A percentile compares a stretch with the other conserved stretches of the same genome.
These are phyloP conservation scores for Solanum hybrid DNA, from an alignment of 305 asterid genomes.

Conservation along the genomic window DNA sequence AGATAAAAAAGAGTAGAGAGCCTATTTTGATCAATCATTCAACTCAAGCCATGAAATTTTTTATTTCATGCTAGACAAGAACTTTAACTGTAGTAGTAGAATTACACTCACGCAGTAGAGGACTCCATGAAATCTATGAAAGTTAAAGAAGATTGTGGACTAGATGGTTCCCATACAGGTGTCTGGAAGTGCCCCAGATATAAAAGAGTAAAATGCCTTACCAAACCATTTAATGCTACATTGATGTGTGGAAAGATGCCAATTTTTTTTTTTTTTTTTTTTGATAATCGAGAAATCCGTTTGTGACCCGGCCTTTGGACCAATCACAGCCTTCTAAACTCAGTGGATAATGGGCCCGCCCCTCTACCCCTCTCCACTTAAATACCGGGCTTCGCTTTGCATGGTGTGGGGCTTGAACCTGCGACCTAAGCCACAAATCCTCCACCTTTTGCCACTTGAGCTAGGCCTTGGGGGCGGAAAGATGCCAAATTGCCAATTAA, in stretches of 20 bases:
- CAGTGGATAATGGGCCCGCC: too few relatives aligned
- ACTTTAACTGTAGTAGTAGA: not conserved
- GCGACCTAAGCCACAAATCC: too few relatives aligned
- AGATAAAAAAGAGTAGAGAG: not conserved
- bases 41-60: not conserved
- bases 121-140: not conserved
- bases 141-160: not conserved
- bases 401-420: too few relatives aligned
- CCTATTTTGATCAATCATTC: not conserved
- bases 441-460: too few relatives aligned
- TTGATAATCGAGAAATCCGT: too few relatives aligned
- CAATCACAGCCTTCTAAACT: too few relatives aligned
- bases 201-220: not conserved
- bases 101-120: not conserved
- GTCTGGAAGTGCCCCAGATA: not conserved
- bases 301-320: too few relatives aligned
- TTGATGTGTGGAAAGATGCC: not conserved
- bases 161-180: not conserved
- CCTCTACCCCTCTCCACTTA: too few relatives aligned
- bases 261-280: too few relatives aligned
- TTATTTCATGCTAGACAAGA: not conserved
- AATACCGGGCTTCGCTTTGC: too few relatives aligned
- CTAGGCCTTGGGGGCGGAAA: too few relatives aligned
- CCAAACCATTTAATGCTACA: not conserved
- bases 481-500: not conserved